A percentile compares a stretch with the other conserved stretches of the same genome.
Conservation (phyloP, 176 grass and related monocot species). For the Carex myosuroides region DNA sequence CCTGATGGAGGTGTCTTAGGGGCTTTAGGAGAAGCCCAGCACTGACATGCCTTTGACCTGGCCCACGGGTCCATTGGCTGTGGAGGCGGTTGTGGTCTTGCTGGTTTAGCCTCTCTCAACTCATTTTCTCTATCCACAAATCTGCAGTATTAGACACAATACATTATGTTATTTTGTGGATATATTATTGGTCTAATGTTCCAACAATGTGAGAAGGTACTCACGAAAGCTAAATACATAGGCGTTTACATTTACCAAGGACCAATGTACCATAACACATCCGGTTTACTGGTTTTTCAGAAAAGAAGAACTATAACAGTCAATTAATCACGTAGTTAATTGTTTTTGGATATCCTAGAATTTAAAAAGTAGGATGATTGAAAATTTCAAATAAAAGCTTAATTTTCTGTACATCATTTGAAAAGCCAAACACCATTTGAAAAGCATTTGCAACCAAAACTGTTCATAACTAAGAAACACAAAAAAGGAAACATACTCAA, state of each 20-base stretch:
- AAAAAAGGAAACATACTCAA: constrained; percentile 54
- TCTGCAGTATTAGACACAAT: constrained; percentile 25
- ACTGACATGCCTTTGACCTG: constrained; percentile 56
- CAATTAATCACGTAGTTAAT: not conserved
- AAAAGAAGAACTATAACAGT: not conserved
- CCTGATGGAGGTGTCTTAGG: constrained; percentile 20
- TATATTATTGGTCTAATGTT: not conserved
- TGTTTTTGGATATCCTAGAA: not conserved
- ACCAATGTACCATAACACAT: not conserved
- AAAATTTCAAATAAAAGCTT: not conserved
- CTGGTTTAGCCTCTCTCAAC: constrained; percentile 73
- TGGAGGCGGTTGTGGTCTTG: constrained; percentile 46
- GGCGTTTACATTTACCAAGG: not conserved
- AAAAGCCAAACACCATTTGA: not conserved
- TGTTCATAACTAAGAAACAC: not conserved
- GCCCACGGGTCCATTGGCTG: constrained; percentile 80
- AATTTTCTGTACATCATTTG: not conserved
- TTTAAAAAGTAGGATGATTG: not conserved
- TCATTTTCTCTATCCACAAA: constrained; percentile 95
- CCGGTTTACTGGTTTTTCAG: not conserved
- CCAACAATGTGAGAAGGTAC: no score
- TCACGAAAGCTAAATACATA: not conserved
- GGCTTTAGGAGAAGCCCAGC: constrained; percentile 65
- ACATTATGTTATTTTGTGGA: not conserved
- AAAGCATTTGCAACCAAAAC: not conserved